phyloP scores from a whole-genome alignment of 1,284 basidiomycete species.

The Moniliella sp. region DNA sequence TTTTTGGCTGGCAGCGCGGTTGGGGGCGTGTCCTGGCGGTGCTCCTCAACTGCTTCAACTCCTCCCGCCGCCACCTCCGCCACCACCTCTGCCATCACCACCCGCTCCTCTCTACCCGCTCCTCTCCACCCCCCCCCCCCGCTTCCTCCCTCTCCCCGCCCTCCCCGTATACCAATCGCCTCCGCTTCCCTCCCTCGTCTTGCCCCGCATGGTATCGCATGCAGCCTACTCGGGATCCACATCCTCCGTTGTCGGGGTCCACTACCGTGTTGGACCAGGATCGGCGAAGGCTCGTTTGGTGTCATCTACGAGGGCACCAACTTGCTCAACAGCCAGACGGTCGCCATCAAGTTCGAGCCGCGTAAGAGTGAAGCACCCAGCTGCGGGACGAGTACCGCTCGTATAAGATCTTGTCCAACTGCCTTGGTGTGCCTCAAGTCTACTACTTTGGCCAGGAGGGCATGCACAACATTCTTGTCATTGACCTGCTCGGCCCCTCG shows the following conservation, averaged over 20 bases:
- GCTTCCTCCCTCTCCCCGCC: too few species aligned
- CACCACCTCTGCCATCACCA: too few species aligned
- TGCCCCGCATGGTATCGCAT: too few species aligned
- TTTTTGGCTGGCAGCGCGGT: too few species aligned
- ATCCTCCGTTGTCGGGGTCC: constrained; percentile 2
- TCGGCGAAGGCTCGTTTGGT: constrained; percentile 63
- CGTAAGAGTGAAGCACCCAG: constrained; percentile 2
- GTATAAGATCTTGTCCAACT: constrained; percentile 1
- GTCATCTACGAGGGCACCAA: constrained; percentile 42
- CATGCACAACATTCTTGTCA: constrained; percentile 2
- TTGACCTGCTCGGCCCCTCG: constrained; percentile 2
- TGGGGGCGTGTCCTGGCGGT: too few species aligned
- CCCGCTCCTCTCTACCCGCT: too few species aligned
- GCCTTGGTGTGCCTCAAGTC: constrained; percentile 1
- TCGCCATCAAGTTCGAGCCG: constrained; percentile 2
- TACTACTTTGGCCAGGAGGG: constrained; percentile 2
- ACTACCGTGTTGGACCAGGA: constrained; percentile 51
- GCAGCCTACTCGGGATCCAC: too few species aligned
- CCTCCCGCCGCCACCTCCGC: too few species aligned
- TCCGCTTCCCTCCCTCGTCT: too few species aligned
- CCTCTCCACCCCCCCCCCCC: too few species aligned
- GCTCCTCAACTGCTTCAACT: too few species aligned
- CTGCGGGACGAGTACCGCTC: constrained; percentile 2
- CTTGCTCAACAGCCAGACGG: constrained; percentile 1
- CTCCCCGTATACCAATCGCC: too few species aligned